phyloP scores from a whole-genome alignment of 2,329 filamentous ascomycete species.

The Boeremia lycopersici region DNA sequence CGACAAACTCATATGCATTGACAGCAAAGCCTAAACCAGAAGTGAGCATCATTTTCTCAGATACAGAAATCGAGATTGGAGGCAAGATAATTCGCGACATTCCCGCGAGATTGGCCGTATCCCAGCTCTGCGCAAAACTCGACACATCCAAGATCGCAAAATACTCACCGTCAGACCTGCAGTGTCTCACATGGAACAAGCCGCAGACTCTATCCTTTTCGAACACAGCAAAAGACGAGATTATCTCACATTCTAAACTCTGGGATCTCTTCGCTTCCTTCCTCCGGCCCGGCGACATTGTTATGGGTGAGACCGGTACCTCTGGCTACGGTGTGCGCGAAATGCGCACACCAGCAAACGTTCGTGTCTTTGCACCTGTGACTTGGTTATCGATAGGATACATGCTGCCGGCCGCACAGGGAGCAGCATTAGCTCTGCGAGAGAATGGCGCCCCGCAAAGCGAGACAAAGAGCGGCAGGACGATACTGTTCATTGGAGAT shows the following conservation, averaged over 20 bases:
- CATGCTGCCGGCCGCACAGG: conserved; percentile 63
- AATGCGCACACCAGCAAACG: conserved; percentile 19
- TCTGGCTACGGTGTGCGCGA: conserved; percentile 17
- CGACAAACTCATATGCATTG: conserved; percentile 54
- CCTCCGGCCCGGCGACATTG: conserved; percentile 59
- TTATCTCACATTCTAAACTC: conserved; percentile 57
- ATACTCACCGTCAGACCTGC: neutral
- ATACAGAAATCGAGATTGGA: conserved; percentile 41
- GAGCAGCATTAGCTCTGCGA: conserved; percentile 53
- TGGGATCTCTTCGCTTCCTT: conserved; percentile 57
- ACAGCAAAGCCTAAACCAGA: conserved; percentile 47
- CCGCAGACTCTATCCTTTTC: neutral
- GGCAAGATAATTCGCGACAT: conserved; percentile 45
- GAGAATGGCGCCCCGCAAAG: conserved; percentile 7
- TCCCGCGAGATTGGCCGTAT: conserved; percentile 33
- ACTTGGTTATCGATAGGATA: conserved; percentile 59
- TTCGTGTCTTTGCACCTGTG: conserved; percentile 18
- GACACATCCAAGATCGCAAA: neutral
- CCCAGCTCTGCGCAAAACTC: conserved; percentile 1
- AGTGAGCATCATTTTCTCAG: conserved; percentile 43
- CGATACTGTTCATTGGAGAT: conserved; percentile 45
- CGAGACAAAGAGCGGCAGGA: conserved; percentile 25
- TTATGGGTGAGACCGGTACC: conserved; percentile 66
- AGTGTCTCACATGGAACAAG: conserved; percentile 3
- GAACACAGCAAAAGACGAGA: conserved; percentile 4